These are phyloP conservation scores for Salvia miltiorrhiza DNA, from an alignment of 257 asterid species.

Conservation along the genomic window DNA sequence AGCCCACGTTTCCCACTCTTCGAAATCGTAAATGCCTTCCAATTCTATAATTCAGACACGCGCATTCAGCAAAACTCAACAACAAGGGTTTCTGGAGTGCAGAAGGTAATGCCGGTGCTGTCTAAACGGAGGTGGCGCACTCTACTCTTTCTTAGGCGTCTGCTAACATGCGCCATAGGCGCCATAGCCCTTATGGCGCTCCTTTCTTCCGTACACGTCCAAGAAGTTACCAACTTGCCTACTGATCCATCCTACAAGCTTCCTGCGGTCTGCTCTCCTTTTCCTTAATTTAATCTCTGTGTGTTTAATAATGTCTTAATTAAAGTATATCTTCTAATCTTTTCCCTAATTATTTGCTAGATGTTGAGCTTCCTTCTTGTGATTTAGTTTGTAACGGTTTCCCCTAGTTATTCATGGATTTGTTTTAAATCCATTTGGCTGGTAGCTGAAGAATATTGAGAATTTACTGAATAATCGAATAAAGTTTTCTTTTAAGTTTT, in stretches of 20 bases:
- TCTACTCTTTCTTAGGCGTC: constrained; percentile 49
- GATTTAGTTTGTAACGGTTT: neutral
- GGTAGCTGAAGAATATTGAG: neutral
- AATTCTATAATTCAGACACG: neutral
- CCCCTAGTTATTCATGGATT: neutral
- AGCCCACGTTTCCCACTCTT: constrained; percentile 25
- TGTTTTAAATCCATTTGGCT: neutral
- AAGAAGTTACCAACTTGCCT: constrained; percentile 48
- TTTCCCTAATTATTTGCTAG: neutral
- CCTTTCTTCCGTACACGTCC: constrained; percentile 45
- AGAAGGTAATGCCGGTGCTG: constrained; percentile 28
- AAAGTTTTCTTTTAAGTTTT: neutral
- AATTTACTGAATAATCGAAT: neutral
- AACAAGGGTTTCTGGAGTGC: neutral
- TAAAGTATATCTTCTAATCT: neutral
- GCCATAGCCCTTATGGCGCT: constrained; percentile 55
- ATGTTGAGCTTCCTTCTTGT: neutral
- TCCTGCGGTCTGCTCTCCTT: constrained; percentile 36
- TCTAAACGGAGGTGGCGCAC: constrained; percentile 64
- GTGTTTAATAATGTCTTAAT: neutral
- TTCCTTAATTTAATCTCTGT: neutral
- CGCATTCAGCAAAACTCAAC: neutral
- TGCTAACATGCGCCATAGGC: constrained; percentile 60
- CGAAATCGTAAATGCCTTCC: constrained; percentile 14
- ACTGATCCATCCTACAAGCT: constrained; percentile 36